These are phyloP conservation scores for Claviceps sp. DNA, from an alignment of 2,329 filamentous ascomycete species.

Conservation along the genomic window DNA sequence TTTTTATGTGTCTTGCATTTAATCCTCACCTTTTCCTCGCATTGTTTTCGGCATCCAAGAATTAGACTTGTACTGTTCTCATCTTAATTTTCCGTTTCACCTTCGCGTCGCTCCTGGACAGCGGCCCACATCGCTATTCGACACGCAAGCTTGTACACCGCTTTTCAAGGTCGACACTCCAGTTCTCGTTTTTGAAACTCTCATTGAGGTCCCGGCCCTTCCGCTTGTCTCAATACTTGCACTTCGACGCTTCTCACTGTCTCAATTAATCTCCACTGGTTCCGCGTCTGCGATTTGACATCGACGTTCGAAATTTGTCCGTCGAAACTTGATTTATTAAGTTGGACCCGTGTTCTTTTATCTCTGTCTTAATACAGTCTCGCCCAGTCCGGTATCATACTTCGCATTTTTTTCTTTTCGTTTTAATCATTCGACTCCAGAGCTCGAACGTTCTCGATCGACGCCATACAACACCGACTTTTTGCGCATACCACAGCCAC, in stretches of 20 bases:
- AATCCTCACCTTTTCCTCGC: not conserved
- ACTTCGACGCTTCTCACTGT: not conserved
- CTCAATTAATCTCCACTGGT: not conserved
- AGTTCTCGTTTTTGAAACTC: conserved; percentile 1
- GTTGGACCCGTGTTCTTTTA: not conserved
- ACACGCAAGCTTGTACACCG: conserved; percentile 3
- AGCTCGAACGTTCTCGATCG: not conserved
- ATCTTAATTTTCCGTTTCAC: not conserved
- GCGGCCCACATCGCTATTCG: not conserved
- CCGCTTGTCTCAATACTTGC: not conserved
- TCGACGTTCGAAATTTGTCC: not conserved
- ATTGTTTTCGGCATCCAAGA: not conserved
- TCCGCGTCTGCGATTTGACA: not conserved
- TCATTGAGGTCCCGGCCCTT: conserved; percentile 4
- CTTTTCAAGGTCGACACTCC: not conserved
- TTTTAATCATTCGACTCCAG: not conserved
- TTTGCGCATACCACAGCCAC: not conserved
- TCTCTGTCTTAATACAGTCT: not conserved
- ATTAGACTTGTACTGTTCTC: not conserved
- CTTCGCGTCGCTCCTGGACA: not conserved
- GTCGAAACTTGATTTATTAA: not conserved
- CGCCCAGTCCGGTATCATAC: not conserved
- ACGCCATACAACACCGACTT: not conserved
- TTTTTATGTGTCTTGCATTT: not conserved
- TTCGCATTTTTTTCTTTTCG: not conserved